Conservation (phyloP, 345 rosid genomes). For the Acer negundo region DNA sequence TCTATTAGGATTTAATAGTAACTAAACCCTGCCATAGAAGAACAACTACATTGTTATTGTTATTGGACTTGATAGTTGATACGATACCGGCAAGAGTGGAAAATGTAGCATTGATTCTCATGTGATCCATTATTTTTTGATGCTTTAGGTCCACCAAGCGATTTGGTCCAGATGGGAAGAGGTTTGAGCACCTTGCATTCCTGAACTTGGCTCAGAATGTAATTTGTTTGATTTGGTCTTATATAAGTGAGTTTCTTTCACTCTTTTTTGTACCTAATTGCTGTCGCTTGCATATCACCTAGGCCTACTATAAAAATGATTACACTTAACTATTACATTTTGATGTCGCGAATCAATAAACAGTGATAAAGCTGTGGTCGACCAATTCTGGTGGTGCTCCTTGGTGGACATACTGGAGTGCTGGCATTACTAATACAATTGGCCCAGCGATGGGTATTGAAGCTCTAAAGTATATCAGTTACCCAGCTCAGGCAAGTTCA, state of each 20-base stretch:
- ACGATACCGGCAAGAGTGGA: no score
- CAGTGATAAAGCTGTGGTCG: conserved; percentile 97
- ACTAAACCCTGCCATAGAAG: no score
- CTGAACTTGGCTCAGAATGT: conserved; percentile 91
- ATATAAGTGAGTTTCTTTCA: conserved; percentile 61
- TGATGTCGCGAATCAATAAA: neutral
- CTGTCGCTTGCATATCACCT: neutral
- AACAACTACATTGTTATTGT: no score
- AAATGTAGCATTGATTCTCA: neutral
- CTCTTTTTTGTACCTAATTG: neutral
- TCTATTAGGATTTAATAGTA: neutral
- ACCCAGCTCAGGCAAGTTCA: conserved; percentile 87
- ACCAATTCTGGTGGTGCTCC: conserved; percentile 72
- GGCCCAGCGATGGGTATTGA: conserved; percentile 99
- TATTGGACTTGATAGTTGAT: no score
- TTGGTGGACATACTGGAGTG: conserved; percentile 96
- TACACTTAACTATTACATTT: conserved; percentile 5
- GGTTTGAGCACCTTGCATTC: conserved; percentile 91
- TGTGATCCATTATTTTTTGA: neutral
- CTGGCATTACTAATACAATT: conserved; percentile 94
- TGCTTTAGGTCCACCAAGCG: conserved; percentile 76
- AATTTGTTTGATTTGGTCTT: conserved; percentile 89
- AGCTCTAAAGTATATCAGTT: conserved; percentile 93
- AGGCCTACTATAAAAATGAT: neutral
- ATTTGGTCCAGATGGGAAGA: conserved; percentile 79